Evolutionary conservation across 139 green algal species (phyloP), one percentile per base, ranked within the genome.

Genomic region (Spirogloea muscicola): DNA sequence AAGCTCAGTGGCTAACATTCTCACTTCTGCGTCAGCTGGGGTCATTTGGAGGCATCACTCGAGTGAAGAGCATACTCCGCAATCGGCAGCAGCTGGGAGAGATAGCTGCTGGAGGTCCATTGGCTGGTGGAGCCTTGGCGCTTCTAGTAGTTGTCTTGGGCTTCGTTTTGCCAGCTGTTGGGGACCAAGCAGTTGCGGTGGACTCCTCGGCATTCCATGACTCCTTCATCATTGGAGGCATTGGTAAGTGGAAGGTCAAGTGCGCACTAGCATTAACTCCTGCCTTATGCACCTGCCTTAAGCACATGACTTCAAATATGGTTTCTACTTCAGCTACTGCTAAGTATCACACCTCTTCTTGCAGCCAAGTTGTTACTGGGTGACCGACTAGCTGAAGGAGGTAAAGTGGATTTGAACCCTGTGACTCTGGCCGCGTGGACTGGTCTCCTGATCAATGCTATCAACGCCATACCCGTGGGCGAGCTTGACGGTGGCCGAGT

Each of bases 11-110:
- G 46, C 21, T 55, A 55, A 31, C 21, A 31, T 31, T 64, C 13
- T 64, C 27, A 13, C 55, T 64, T 64, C 37, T 5, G 5, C 37
- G 44, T 3, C 71, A 79, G 71, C 37, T 79, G 36, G 89, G 90
- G 40, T 86, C 68, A 63, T 94, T 96, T 79, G 91, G 91, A 13
- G 84, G 82, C 55, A 90, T 96, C 68, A 96, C 89, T 0, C 80
- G 89, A 44, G 84, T 96, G n/a, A 63, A 72, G 38, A 64, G 80
- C 27, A 58, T 67, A 1, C 46, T 82, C 13, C 27, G 37, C 25
- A 81, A 52, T 21, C 41, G 75, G 9, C 18, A 21, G 18, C 43
- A 57, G 29, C 61, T 82, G 0, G 36, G 63, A 9, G 27, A 77
- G 49, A 44, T 82, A 16, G 71, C 71, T 9, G 69, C 48, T 1